These are phyloP conservation scores for Opeltia flavorubescens DNA, from an alignment of 495 filamentous ascomycete species.

Conservation along the genomic window DNA sequence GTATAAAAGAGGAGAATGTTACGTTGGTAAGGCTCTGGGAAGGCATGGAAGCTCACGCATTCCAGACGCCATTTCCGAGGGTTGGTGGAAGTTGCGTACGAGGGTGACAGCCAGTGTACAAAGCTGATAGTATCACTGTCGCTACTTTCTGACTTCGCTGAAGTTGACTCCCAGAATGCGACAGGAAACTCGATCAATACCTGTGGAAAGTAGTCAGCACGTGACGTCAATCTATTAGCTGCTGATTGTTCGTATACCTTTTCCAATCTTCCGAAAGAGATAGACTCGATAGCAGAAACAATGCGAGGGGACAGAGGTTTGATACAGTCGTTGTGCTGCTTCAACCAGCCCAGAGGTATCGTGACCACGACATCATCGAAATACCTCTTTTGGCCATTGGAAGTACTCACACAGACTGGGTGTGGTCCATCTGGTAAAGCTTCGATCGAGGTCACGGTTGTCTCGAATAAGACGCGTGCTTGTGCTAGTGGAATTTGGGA, in stretches of 20 bases:
- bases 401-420: conserved; percentile 32
- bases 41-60: conserved; percentile 56
- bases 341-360: conserved; percentile 74
- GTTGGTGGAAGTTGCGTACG: conserved; percentile 41
- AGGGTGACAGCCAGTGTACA: conserved; percentile 49
- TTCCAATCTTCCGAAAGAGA: conserved; percentile 76
- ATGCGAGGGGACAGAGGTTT: conserved; percentile 58
- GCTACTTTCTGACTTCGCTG: neutral
- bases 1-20: conserved; percentile 86
- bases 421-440: conserved; percentile 17
- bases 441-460: conserved; percentile 37
- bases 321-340: conserved; percentile 46
- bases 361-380: conserved; percentile 84
- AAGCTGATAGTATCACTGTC: conserved; percentile 26
- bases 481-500: conserved; percentile 45
- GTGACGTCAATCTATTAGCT: neutral
- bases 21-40: conserved; percentile 44
- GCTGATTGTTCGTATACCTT: conserved; percentile 31
- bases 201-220: neutral
- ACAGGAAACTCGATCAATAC: conserved; percentile 69
- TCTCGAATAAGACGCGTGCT: conserved; percentile 43
- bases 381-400: conserved; percentile 33
- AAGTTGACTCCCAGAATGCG: conserved; percentile 43
- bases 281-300: conserved; percentile 51
- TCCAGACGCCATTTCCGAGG: conserved; percentile 58